These are phyloP conservation scores for Leptomonas seymouri DNA, from an alignment of 208 protist species.

Conservation along the genomic window DNA sequence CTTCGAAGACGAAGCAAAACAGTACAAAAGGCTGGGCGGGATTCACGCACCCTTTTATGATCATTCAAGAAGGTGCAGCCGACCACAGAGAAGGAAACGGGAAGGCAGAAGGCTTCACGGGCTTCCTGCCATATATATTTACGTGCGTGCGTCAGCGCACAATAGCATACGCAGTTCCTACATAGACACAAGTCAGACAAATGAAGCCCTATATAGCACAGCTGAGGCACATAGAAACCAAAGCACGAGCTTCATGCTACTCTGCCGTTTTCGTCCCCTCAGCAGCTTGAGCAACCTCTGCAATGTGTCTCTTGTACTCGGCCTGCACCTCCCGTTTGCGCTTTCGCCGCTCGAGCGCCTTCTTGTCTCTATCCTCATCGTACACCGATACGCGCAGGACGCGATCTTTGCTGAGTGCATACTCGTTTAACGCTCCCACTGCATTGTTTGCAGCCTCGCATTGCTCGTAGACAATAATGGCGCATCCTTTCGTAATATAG, in stretches of 20 bases:
- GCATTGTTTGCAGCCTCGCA: constrained; percentile 79
- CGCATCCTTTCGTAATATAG: constrained; percentile 73
- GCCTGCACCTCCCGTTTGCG: constrained; percentile 74
- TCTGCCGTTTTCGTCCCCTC: constrained; percentile 9
- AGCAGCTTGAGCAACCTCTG: constrained; percentile 34
- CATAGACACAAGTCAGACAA: too few relatives aligned
- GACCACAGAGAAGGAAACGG: too few relatives aligned
- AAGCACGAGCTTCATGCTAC: too few relatives aligned
- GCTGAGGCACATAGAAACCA: constrained; percentile 11
- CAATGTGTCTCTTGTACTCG: constrained; percentile 82
- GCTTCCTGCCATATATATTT: too few relatives aligned
- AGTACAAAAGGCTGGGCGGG: too few relatives aligned
- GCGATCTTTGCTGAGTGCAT: constrained; percentile 65
- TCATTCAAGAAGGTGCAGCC: too few relatives aligned
- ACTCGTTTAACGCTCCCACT: constrained; percentile 70
- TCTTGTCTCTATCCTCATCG: constrained; percentile 78
- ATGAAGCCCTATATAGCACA: too few relatives aligned
- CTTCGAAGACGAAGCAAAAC: too few relatives aligned
- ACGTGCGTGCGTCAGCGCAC: too few relatives aligned
- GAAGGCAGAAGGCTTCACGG: too few relatives aligned
- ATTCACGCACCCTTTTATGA: too few relatives aligned
- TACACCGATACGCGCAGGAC: constrained; percentile 82
- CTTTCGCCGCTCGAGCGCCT: constrained; percentile 77
- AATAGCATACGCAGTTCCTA: too few relatives aligned
- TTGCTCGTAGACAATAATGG: constrained; percentile 87